Percentiles rank a stretch among this genome's conserved stretches.
phyloP scores from a whole-genome alignment of 2,329 filamentous ascomycete species.

The Leptodontidium sp. region DNA sequence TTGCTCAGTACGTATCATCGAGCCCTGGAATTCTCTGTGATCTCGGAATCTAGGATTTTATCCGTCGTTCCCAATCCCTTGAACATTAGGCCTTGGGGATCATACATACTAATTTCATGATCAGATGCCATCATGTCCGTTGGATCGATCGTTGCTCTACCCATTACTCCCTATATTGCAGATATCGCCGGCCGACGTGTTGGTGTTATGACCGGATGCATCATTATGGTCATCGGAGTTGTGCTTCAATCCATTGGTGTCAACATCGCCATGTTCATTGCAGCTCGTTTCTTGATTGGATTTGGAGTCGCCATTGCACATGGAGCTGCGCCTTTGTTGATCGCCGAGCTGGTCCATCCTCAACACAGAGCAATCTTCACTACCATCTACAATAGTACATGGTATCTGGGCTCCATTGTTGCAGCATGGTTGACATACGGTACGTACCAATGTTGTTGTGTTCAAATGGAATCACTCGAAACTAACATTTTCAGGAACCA shows the following conservation, averaged over 20 bases:
- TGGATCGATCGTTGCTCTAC: conserved; percentile 56
- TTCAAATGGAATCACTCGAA: not conserved
- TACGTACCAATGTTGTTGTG: conserved; percentile 10
- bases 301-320: conserved; percentile 47
- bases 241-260: conserved; percentile 51
- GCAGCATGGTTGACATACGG: conserved; percentile 56
- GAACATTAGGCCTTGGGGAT: not conserved
- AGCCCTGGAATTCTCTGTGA: not conserved
- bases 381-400: conserved; percentile 56
- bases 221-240: conserved; percentile 56
- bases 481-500: conserved; percentile 45
- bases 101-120: not conserved
- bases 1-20: conserved; percentile 46
- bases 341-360: conserved; percentile 57
- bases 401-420: conserved; percentile 55
- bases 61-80: not conserved
- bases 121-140: conserved; percentile 56
- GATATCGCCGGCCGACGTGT: conserved; percentile 56
- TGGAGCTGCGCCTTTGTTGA: conserved; percentile 46
- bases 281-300: conserved; percentile 49
- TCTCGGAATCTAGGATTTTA: not conserved
- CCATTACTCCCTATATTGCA: conserved; percentile 56
- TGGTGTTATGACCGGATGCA: conserved; percentile 56
- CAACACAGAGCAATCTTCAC: conserved; percentile 58
- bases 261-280: conserved; percentile 54